A percentile compares a stretch with the other conserved stretches of the same genome.
Evolutionary conservation across 768 basidiomycete genomes (phyloP).

Genomic region (Russula sp.): DNA sequence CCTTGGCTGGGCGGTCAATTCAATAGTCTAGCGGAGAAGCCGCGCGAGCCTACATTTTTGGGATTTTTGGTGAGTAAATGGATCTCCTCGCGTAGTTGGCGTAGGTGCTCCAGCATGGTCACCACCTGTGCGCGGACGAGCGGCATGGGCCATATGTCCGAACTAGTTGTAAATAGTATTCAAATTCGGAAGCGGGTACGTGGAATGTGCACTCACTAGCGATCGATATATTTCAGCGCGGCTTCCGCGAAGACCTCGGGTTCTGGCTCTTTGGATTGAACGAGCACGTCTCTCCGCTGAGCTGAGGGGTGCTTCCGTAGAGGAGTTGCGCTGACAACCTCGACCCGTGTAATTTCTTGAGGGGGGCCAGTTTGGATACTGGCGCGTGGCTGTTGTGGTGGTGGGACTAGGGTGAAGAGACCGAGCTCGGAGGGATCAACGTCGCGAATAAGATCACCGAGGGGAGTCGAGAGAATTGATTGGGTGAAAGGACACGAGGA

Average conservation of each 20-base stretch:
- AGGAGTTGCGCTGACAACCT: conserved; percentile 66
- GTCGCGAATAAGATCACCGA: conserved; percentile 76
- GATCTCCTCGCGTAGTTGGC: conserved; percentile 33
- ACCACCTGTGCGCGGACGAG: conserved; percentile 37
- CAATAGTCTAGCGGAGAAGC: not conserved
- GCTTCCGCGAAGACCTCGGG: conserved; percentile 74
- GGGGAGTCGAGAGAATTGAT: conserved; percentile 53
- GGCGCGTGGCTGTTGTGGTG: conserved; percentile 28
- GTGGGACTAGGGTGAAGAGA: conserved; percentile 54
- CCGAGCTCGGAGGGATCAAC: conserved; percentile 72
- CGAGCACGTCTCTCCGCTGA: conserved; percentile 27
- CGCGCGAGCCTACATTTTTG: conserved; percentile 33
- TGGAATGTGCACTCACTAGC: conserved; percentile 48
- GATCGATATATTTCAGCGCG: conserved; percentile 67
- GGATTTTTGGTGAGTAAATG: conserved; percentile 30
- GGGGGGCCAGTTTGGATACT: conserved; percentile 23
- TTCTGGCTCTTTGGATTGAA: conserved; percentile 41
- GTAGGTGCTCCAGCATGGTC: conserved; percentile 34
- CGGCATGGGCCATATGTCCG: conserved; percentile 42
- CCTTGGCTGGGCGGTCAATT: conserved; percentile 24
- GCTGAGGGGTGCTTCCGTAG: conserved; percentile 42
- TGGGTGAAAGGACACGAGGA: conserved; percentile 44
- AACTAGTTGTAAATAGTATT: conserved; percentile 5
- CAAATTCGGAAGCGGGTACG: not conserved
- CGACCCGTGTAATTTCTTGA: conserved; percentile 50